Evolutionary conservation across 768 basidiomycete species (phyloP), one percentile per base, ranked within the genome.

Genomic region (Tylopilus sp.): DNA sequence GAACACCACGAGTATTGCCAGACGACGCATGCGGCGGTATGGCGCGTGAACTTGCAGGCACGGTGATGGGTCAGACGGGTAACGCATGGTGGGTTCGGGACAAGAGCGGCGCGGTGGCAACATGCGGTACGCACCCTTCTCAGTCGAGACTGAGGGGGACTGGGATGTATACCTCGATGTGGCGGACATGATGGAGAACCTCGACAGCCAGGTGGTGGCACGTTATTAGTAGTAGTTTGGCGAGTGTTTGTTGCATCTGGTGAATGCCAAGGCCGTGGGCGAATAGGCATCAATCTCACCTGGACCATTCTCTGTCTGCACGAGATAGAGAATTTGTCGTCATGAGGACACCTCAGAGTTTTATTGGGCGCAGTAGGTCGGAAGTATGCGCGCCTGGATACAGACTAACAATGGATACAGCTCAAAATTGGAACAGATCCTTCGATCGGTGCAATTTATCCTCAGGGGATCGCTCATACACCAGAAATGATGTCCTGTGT

Each of bases 71-170:
- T 51, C 47, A 22, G 57, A 44, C 47, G 57, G 44, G 44, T 48
- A 62, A 45, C 50, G 58, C 36, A 49, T 59, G 59, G 62, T 38
- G 56, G 53, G 44, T 42, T 63, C 56, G 0, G 59, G 36, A 6
- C 57, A 55, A 30, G 60, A 63, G 41, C 50, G 55, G 15, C 79
- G 75, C 62, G 58, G 58, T 44, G 72, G 75, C n/a, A 79, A 77
- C 70, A 88, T 78, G 42, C 85, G 76, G 58, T 87, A 83, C 33
- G 75, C 67, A 26, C 87, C 85, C 61, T 79, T 82, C 66, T 89
- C 86, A 52, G 82, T 68, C 6, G 79, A 74, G 21, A 86, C 69
- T 1, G 87, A 85, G 28, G 86, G 85, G 4, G 86, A 88, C 42
- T 68, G 67, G 54, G 64, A 68, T 2, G 50, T 57, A 50, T 68